Base-by-base conservation (phyloP, 257 asterid genomes). In the Cinchona pubescens region DNA sequence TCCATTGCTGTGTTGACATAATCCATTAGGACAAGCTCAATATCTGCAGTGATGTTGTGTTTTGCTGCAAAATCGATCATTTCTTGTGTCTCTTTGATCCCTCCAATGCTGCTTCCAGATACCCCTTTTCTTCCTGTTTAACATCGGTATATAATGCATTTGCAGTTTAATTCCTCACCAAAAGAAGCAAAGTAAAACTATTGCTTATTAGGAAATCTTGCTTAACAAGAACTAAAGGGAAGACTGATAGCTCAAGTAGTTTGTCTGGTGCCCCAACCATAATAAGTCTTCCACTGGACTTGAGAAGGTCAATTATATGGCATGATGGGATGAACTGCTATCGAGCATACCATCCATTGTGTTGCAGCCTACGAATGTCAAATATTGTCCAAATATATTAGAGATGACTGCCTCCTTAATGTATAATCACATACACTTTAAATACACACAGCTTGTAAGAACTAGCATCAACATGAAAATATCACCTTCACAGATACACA, bases 1-100 rank as follows among this genome's bases (percentile, higher is more conserved):
- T 88, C 92, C 82, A 88, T 84, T 0, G 90, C 90, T 0, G 85
- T 84, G 81, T 88, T 86, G 11, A 88, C 76, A 68, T 88, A 86
- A 38, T 88, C 88, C 43, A 82, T 78, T 2, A 85, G 83, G 37
- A 87, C 73, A 32, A 87, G 74, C 85, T 82, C 85, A 40, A 82
- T 30, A 69, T 82, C 80, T 38, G 85, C 73, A 23, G 82, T 78
- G 56, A 82, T 74, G 35, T 82, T 82, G 75, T 82, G 79, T 48
- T 82, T 18, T 34, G 80, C 85, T 23, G 82, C 78, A 59, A 78
- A 78, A 64, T 82, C 82, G 12, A 82, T 66, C 85, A 82, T 82
- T 53, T 87, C 91, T 58, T 85, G 89, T 1, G 84, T 87, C 86
- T 87, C 88, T 46, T 88, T 86, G 78, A 86, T 43, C 67, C 87